phyloP scores from a whole-genome alignment of 306 rosid species.

The Trichosanthes cucumerina region DNA sequence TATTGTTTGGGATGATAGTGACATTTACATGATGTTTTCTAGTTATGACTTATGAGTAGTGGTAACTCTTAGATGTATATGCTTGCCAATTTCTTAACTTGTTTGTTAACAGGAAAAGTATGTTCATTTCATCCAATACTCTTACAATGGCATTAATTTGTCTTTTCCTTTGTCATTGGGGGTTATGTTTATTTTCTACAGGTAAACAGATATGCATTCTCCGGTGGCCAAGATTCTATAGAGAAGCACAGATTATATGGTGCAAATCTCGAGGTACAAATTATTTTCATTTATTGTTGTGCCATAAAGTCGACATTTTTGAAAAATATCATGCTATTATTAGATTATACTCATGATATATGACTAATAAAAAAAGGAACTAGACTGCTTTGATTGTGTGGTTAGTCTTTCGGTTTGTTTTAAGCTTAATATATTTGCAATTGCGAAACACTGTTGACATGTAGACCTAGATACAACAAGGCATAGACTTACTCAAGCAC shows the following conservation, averaged over 20 bases:
- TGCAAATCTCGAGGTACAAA: conserved; percentile 66
- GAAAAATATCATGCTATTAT: not conserved
- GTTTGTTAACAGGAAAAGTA: not conserved
- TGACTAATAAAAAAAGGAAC: not conserved
- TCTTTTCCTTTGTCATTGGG: not conserved
- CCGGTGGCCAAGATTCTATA: conserved; percentile 90
- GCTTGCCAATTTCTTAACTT: not conserved
- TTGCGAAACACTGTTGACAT: not conserved
- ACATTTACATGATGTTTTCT: not conserved
- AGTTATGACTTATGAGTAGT: not conserved
- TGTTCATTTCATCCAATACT: not conserved
- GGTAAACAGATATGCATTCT: conserved; percentile 75
- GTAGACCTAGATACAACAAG: not conserved
- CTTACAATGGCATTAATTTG: not conserved
- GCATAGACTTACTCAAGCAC: not conserved
- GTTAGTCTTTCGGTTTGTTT: not conserved
- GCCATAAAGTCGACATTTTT: not conserved
- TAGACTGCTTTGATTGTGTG: not conserved
- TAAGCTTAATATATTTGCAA: not conserved
- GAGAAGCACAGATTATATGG: conserved; percentile 83
- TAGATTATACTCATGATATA: not conserved
- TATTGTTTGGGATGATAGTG: not conserved
- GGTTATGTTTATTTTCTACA: conserved; percentile 27
- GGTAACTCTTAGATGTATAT: not conserved
- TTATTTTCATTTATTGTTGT: not conserved